Evolutionary conservation across 345 rosid genomes (phyloP).

Genomic region (Salix exigua): DNA sequence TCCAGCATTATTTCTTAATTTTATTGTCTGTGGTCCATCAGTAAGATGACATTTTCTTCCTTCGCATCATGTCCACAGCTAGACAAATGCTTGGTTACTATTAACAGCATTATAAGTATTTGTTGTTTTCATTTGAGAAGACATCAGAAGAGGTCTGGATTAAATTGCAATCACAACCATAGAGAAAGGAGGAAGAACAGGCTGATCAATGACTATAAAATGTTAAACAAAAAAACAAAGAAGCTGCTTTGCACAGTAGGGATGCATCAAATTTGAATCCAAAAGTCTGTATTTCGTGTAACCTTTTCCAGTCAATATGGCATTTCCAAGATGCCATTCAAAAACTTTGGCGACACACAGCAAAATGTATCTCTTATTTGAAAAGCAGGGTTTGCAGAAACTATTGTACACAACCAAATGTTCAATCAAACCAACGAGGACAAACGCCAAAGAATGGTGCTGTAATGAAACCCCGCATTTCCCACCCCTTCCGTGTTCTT

Average conservation of each 20-base stretch:
- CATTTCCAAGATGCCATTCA: constrained; percentile 2
- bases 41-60: neutral
- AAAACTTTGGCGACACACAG: constrained; percentile 1
- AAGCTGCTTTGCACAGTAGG: neutral
- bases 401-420: constrained; percentile 34
- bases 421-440: constrained; percentile 16
- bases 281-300: neutral
- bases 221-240: neutral
- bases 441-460: constrained; percentile 26
- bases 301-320: neutral
- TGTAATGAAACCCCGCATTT: neutral
- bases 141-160: neutral
- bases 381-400: constrained; percentile 26
- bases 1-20: neutral
- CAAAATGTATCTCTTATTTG: constrained; percentile 30
- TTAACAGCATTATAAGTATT: neutral
- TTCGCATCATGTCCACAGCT: neutral
- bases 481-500: neutral
- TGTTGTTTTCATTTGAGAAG: neutral
- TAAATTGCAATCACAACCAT: neutral
- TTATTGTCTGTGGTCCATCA: neutral
- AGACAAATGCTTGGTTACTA: neutral
- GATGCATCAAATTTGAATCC: neutral
- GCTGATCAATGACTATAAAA: neutral
- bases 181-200: neutral